Conservation (phyloP, 352 stramenopile genomes). For the Pythium chondricola region DNA sequence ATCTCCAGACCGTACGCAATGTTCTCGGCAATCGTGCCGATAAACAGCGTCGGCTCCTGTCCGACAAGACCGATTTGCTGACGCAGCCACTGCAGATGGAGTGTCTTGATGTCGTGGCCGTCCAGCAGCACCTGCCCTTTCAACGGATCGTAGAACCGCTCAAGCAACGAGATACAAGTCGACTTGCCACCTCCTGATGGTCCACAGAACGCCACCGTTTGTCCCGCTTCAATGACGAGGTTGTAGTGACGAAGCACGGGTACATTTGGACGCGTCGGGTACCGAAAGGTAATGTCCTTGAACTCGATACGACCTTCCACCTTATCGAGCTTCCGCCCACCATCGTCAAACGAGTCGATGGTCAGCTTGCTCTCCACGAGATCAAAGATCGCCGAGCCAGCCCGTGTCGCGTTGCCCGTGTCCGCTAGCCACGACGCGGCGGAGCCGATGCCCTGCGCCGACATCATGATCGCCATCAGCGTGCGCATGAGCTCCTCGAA, state of each 20-base stretch:
- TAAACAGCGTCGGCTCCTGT: conserved; percentile 46
- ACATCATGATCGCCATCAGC: conserved; percentile 40
- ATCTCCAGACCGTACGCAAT: conserved; percentile 48
- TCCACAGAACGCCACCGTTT: conserved; percentile 47
- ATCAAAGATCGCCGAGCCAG: conserved; percentile 28
- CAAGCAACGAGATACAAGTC: conserved; percentile 32
- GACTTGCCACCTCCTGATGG: conserved; percentile 11
- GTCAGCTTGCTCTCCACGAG: conserved; percentile 26
- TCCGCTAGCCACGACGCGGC: conserved; percentile 24
- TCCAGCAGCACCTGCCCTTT: conserved; percentile 65
- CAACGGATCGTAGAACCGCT: conserved; percentile 67
- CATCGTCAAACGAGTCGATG: conserved; percentile 35
- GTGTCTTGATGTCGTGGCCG: conserved; percentile 53
- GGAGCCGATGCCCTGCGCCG: conserved; percentile 22
- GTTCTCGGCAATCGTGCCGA: conserved; percentile 60
- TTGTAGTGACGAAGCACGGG: conserved; percentile 82
- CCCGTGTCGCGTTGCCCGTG: conserved; percentile 67
- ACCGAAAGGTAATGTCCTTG: conserved; percentile 65
- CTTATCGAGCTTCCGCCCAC: conserved; percentile 9
- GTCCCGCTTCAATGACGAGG: conserved; percentile 65
- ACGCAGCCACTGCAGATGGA: conserved; percentile 64
- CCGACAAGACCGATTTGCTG: conserved; percentile 46
- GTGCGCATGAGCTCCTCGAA: conserved; percentile 33
- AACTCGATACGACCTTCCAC: conserved; percentile 46
- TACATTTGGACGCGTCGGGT: conserved; percentile 55